A percentile compares a stretch with the other conserved stretches of the same genome.
phyloP scores from a whole-genome alignment of 805 yeast species.

The Sugiyamaella americana region DNA sequence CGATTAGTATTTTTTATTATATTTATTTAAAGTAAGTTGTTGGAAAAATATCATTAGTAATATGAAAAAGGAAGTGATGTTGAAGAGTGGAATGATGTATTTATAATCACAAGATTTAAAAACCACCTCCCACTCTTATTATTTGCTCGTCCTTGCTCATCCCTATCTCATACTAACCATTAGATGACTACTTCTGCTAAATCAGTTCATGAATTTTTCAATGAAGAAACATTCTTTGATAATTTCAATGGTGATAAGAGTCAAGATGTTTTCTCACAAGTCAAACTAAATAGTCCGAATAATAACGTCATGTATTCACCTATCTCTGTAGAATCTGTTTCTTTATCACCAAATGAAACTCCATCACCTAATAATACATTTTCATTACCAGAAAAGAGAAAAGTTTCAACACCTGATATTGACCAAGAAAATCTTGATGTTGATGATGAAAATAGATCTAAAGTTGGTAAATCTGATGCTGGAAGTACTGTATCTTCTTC shows the following conservation, averaged over 20 bases:
- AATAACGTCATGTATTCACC: slow-evolving; percentile 9
- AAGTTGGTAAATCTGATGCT: slow-evolving; percentile 10
- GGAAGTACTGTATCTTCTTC: slow-evolving; percentile 1
- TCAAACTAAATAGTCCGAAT: background rate
- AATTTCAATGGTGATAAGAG: background rate
- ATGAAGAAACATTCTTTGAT: slow-evolving; percentile 14
- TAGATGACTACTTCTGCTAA: slow-evolving; percentile 14
- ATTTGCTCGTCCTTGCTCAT: no score
- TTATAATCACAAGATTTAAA: no score
- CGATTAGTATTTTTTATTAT: no score
- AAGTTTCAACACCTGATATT: background rate
- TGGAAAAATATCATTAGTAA: no score
- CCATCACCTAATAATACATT: slow-evolving; percentile 6
- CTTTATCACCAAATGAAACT: slow-evolving; percentile 10
- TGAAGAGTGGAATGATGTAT: no score
- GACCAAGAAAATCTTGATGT: slow-evolving; percentile 1
- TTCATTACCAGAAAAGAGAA: slow-evolving; percentile 7
- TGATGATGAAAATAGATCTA: background rate
- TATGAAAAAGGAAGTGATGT: no score
- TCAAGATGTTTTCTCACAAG: background rate
- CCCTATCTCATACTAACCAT: no score
- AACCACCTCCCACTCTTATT: no score
- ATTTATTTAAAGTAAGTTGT: no score
- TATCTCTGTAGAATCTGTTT: slow-evolving; percentile 13
- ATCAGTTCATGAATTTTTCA: slow-evolving; percentile 12